These are phyloP conservation scores for Hericium coralloides DNA, from an alignment of 768 basidiomycete genomes.

Conservation along the genomic window DNA sequence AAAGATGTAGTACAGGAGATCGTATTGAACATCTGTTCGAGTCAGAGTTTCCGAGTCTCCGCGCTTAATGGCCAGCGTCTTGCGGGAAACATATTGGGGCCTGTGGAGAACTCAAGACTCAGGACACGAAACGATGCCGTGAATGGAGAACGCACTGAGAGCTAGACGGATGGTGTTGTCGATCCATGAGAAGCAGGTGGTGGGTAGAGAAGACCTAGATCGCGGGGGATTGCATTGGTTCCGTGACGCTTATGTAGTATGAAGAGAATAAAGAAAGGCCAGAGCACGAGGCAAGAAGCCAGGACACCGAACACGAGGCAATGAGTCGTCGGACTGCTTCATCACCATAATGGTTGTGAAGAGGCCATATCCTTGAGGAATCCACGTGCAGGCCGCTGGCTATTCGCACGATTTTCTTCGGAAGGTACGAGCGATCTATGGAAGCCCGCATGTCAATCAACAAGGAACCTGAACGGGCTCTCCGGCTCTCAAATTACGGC, in stretches of 20 bases:
- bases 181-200: conserved; percentile 7
- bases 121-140: conserved; percentile 33
- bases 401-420: not conserved
- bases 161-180: conserved; percentile 5
- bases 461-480: not conserved
- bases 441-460: not conserved
- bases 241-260: not conserved
- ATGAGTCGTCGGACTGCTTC: not conserved
- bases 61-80: conserved; percentile 73
- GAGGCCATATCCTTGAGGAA: not conserved
- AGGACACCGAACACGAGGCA: not conserved
- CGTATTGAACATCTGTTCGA: conserved; percentile 79
- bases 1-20: conserved; percentile 77
- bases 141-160: conserved; percentile 14
- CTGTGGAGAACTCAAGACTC: conserved; percentile 44
- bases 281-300: conserved; percentile 2
- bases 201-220: not conserved
- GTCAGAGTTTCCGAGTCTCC: conserved; percentile 78
- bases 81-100: conserved; percentile 31
- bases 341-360: not conserved
- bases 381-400: not conserved
- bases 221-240: not conserved
- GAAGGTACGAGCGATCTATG: not conserved
- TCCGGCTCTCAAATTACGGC: too few species aligned
- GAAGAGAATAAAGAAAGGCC: not conserved